Evolutionary conservation across 2,329 filamentous ascomycete genomes (phyloP).

Genomic region (Parastagonospora nodorum): DNA sequence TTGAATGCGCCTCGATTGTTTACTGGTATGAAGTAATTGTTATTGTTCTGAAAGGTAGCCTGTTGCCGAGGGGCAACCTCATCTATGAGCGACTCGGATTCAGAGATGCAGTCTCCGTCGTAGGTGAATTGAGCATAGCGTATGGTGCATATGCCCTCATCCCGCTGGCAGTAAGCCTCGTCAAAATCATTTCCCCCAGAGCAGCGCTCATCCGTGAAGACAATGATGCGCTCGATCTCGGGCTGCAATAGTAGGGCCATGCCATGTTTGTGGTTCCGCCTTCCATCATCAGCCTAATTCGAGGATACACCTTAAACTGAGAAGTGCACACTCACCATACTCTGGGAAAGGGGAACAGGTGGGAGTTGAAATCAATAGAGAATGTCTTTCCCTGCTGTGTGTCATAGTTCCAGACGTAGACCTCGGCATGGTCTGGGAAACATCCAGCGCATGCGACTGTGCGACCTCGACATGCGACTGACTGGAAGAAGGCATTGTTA

Average conservation of each 20-base stretch:
- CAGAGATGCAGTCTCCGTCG: conserved; percentile 6
- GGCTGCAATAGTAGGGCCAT: conserved; percentile 16
- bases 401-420: conserved; percentile 40
- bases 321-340: background rate
- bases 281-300: background rate
- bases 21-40: conserved; percentile 4
- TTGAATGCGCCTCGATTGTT: conserved; percentile 4
- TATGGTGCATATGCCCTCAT: background rate
- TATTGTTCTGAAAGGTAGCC: background rate
- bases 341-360: background rate
- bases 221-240: conserved; percentile 12
- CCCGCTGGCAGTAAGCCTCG: background rate
- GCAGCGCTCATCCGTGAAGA: conserved; percentile 5
- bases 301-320: background rate
- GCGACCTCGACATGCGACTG: conserved; percentile 22
- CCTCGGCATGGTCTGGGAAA: conserved; percentile 1
- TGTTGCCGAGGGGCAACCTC: background rate
- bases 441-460: conserved; percentile 28
- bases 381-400: conserved; percentile 28
- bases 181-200: background rate
- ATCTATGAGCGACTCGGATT: background rate
- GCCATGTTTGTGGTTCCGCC: background rate
- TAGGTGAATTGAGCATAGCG: conserved; percentile 16
- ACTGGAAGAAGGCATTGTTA: conserved; percentile 1
- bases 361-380: conserved; percentile 9